Conservation (phyloP, 495 filamentous ascomycete species). For the Hyphodiscus hymeniophilus region DNA sequence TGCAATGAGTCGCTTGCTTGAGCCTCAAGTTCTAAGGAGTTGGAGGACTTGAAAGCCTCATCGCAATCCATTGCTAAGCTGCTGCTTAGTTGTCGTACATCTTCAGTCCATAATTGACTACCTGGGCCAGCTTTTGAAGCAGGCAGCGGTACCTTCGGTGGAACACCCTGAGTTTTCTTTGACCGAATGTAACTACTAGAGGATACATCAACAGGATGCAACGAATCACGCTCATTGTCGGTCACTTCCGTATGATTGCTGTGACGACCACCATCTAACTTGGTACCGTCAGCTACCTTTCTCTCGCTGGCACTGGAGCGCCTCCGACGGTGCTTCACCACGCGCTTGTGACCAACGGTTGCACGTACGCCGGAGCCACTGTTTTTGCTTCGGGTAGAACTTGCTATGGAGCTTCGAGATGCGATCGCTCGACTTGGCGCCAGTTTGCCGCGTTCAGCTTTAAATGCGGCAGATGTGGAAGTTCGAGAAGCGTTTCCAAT, state of each 20-base stretch:
- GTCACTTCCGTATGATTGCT: slow-evolving; percentile 20
- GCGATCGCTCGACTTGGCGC: slow-evolving; percentile 22
- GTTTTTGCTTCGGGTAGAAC: slow-evolving; percentile 52
- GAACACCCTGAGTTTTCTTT: slow-evolving; percentile 11
- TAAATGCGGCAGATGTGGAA: slow-evolving; percentile 16
- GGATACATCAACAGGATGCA: slow-evolving; percentile 1
- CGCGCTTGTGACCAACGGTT: slow-evolving; percentile 60
- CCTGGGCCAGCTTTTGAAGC: slow-evolving; percentile 1
- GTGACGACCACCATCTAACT: slow-evolving; percentile 10
- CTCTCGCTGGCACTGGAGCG: slow-evolving; percentile 11
- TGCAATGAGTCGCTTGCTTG: slow-evolving; percentile 27
- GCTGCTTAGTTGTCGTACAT: slow-evolving; percentile 39
- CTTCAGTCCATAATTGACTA: slow-evolving; percentile 33
- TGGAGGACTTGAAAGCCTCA: slow-evolving; percentile 72
- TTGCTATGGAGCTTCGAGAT: slow-evolving; percentile 42
- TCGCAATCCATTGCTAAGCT: slow-evolving; percentile 44
- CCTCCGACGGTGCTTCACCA: slow-evolving; percentile 53
- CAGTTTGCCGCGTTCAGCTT: slow-evolving; percentile 22
- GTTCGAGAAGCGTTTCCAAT: not conserved
- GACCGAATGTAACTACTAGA: slow-evolving; percentile 22
- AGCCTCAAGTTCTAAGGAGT: slow-evolving; percentile 29
- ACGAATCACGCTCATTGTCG: slow-evolving; percentile 13
- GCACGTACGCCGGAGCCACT: slow-evolving; percentile 38
- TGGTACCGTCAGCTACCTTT: slow-evolving; percentile 5
- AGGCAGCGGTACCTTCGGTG: slow-evolving; percentile 2